These are phyloP conservation scores for Solanum sitiens DNA, from an alignment of 257 asterid genomes.

Conservation along the genomic window DNA sequence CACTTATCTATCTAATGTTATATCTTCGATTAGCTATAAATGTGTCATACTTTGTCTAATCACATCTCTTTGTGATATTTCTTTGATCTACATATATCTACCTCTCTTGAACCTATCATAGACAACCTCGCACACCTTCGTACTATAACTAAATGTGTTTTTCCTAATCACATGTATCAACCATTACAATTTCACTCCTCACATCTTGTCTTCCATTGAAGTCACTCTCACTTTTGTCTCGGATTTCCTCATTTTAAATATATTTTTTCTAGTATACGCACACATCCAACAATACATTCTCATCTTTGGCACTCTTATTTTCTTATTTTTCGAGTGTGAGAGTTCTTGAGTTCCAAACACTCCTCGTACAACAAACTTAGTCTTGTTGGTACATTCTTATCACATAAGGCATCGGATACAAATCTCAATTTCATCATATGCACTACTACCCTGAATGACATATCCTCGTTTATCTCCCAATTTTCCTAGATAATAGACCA, in stretches of 20 bases:
- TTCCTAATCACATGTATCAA: neutral
- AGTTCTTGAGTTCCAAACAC: neutral
- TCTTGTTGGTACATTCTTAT: neutral
- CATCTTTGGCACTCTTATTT: neutral
- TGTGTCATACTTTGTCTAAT: neutral
- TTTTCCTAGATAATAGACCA: neutral
- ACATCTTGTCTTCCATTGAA: neutral
- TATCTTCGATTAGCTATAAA: neutral
- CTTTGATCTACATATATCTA: neutral
- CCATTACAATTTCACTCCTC: neutral
- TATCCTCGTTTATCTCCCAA: neutral
- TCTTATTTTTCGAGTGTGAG: neutral
- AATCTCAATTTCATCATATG: neutral
- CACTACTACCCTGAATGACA: neutral
- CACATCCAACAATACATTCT: neutral
- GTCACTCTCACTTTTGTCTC: neutral
- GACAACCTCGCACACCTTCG: neutral
- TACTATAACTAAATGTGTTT: neutral
- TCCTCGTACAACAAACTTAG: neutral
- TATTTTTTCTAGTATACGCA: neutral
- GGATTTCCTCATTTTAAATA: accelerated
- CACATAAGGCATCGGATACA: neutral
- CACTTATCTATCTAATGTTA: neutral
- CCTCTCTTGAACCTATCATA: neutral
- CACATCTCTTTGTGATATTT: neutral